A percentile compares a stretch with the other conserved stretches of the same genome.
phyloP scores from a whole-genome alignment of 371 early-diverging fungal species.

The Mortierella sp. region DNA sequence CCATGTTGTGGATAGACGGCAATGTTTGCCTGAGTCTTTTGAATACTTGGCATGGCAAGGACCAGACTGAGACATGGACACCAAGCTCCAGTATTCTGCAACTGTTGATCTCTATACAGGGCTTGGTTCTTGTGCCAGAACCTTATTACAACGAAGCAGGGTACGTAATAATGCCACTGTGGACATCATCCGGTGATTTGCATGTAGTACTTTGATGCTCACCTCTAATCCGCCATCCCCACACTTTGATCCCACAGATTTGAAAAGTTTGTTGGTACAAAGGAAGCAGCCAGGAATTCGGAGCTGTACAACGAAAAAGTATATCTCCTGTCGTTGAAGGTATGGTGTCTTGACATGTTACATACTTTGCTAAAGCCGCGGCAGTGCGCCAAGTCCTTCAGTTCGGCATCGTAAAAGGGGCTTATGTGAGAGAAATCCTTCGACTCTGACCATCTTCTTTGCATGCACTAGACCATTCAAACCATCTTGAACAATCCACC shows the following conservation, averaged over 20 bases:
- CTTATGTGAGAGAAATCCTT: too few species aligned
- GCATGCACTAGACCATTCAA: conserved; percentile 33
- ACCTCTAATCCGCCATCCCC: not conserved
- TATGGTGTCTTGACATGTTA: not conserved
- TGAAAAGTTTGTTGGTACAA: conserved; percentile 59
- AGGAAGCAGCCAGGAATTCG: conserved; percentile 57
- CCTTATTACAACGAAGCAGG: conserved; percentile 70
- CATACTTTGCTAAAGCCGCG: too few species aligned
- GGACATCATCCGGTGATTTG: not conserved
- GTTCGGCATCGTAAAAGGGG: too few species aligned
- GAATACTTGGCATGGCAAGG: conserved; percentile 66
- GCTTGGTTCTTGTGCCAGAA: conserved; percentile 60
- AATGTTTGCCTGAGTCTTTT: conserved; percentile 64
- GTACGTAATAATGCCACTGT: conserved; percentile 26
- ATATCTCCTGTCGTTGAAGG: conserved; percentile 58
- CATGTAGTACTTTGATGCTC: not conserved
- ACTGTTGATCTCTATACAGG: conserved; percentile 63
- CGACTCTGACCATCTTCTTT: not conserved
- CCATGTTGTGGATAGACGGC: conserved; percentile 38
- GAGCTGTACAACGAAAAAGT: conserved; percentile 62
- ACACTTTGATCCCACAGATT: conserved; percentile 18
- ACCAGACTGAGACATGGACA: conserved; percentile 62
- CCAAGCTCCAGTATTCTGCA: conserved; percentile 58
- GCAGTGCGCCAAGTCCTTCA: too few species aligned
- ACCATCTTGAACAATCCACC: conserved; percentile 54